Conservation (phyloP, 108 stramenopile species). For the Cyclotella atomus region DNA sequence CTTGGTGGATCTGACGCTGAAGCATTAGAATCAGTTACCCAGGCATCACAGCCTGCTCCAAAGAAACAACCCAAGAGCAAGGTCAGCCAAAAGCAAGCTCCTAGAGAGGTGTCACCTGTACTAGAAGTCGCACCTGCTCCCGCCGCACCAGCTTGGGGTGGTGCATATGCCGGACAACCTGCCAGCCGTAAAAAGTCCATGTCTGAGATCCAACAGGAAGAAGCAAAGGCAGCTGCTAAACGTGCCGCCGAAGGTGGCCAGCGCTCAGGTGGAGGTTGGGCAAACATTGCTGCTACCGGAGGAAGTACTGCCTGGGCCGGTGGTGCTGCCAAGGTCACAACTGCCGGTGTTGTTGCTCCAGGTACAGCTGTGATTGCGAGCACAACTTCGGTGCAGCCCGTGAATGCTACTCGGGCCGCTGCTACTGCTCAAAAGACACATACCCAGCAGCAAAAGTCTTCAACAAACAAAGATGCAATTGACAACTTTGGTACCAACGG, state of each 20-base stretch:
- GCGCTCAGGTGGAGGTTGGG: constrained; percentile 78
- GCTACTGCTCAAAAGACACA: constrained; percentile 32
- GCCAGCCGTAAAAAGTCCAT: constrained; percentile 66
- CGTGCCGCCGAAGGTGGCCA: constrained; percentile 61
- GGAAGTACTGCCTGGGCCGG: constrained; percentile 69
- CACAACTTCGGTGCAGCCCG: constrained; percentile 23
- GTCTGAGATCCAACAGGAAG: constrained; percentile 91
- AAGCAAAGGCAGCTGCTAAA: constrained; percentile 72
- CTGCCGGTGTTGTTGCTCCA: constrained; percentile 36
- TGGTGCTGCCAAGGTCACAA: constrained; percentile 39
- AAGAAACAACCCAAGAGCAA: constrained; percentile 49
- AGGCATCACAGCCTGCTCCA: constrained; percentile 24
- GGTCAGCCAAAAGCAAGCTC: constrained; percentile 41
- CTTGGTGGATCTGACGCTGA: constrained; percentile 40
- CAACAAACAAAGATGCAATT: constrained; percentile 27
- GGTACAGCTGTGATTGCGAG: constrained; percentile 52
- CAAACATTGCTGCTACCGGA: constrained; percentile 75
- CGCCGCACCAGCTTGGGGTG: constrained; percentile 82
- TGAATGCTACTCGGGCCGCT: constrained; percentile 26
- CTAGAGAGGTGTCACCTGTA: constrained; percentile 25
- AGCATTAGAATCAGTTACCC: constrained; percentile 22
- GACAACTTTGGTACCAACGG: constrained; percentile 83
- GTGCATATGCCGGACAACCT: constrained; percentile 21
- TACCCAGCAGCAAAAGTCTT: constrained; percentile 14
- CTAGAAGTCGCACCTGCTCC: constrained; percentile 26